Evolutionary conservation across 306 rosid species (phyloP), one percentile per base, ranked within the genome.

Genomic region (Vigna trinervia): DNA sequence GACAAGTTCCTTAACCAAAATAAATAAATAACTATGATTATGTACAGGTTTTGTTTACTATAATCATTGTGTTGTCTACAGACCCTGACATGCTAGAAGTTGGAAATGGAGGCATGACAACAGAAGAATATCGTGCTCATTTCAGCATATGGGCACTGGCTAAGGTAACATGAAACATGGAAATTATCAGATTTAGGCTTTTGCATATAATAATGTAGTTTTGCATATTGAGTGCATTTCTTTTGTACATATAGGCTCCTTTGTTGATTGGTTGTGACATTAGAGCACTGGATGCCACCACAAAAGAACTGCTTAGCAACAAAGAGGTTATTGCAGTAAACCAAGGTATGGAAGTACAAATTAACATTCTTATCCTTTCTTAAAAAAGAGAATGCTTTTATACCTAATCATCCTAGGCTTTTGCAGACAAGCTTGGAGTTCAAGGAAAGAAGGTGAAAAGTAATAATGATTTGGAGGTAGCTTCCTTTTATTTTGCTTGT

Each of bases 71-170:
- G 74, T 69, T 38, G 41, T 46, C 17, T 15, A 17, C 80, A 92
- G 96, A 92, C 87, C 97, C 97, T 34, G 97, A 90, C 65, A 92
- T 92, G 96, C 91, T 92, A 59, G 96, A 92, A 84, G 87, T 92
- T 32, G 97, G 96, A 80, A 92, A 92, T 71, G 96, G 93, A 72
- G 89, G 96, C 50, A 92, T 92, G 97, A 84, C 88, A 41, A 63
- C 82, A 12, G 90, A 83, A 78, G 97, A 92, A 75, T 90, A 92
- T 68, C 88, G 97, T 66, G 82, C 93, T 34, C 97, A 92, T 86
- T 90, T 86, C 57, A 92, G 97, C 83, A 84, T 92, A 73, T 90
- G 97, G 97, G 92, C 96, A 61, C 69, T 92, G 45, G 87, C 82
- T 43, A 92, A 92, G 92, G 97, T 90, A 70, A 30, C 34, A 11